These are phyloP conservation scores for Wallacemonas sp. DNA, from an alignment of 208 protist genomes.

Conservation along the genomic window DNA sequence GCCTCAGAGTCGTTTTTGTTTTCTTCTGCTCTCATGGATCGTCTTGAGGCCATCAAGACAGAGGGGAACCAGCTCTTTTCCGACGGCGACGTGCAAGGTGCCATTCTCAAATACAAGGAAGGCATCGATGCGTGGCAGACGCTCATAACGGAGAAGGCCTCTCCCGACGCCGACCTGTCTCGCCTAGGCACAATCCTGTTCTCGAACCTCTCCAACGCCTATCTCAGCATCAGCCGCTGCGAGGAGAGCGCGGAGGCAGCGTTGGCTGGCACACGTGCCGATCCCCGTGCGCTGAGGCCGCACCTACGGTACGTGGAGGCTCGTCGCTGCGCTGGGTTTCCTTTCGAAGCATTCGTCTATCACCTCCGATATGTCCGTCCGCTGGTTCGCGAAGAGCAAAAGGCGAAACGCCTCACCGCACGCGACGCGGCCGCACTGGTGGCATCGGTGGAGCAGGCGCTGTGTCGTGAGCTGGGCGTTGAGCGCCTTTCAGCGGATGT, in stretches of 20 bases:
- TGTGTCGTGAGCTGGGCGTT: slow-evolving; percentile 55
- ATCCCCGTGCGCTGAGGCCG: slow-evolving; percentile 55
- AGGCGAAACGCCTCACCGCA: slow-evolving; percentile 16
- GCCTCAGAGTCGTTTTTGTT: background rate
- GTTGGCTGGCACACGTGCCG: slow-evolving; percentile 22
- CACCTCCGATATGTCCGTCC: slow-evolving; percentile 54
- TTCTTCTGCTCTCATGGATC: slow-evolving; percentile 5
- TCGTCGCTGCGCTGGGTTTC: slow-evolving; percentile 43
- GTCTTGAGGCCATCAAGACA: slow-evolving; percentile 39
- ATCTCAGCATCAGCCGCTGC: slow-evolving; percentile 26
- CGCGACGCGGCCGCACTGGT: slow-evolving; percentile 23
- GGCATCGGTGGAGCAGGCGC: slow-evolving; percentile 23
- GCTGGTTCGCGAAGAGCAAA: slow-evolving; percentile 33
- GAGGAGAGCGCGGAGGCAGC: slow-evolving; percentile 42
- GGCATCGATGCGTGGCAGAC: slow-evolving; percentile 18
- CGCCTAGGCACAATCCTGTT: slow-evolving; percentile 48
- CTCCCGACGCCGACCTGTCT: background rate
- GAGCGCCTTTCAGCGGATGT: slow-evolving; percentile 51
- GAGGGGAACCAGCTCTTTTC: slow-evolving; percentile 55
- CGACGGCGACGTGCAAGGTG: slow-evolving; percentile 26
- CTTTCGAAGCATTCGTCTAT: slow-evolving; percentile 79
- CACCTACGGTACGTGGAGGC: slow-evolving; percentile 71
- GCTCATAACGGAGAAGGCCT: background rate
- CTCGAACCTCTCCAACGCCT: slow-evolving; percentile 73
- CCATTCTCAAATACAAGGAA: slow-evolving; percentile 33